Evolutionary conservation across 768 basidiomycete genomes (phyloP).

Genomic region (Hygrocybe punicea): DNA sequence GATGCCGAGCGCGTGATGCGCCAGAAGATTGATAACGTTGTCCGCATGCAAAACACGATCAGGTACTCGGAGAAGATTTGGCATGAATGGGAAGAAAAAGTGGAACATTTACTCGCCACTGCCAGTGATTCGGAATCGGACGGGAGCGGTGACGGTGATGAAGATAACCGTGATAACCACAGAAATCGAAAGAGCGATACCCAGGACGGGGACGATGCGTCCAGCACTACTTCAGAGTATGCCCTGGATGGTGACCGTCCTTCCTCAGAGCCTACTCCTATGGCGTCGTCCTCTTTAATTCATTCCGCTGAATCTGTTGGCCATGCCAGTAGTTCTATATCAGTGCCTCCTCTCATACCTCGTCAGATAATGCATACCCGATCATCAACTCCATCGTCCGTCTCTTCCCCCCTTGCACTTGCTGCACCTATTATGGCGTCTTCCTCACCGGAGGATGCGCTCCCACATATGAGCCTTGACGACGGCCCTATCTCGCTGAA

Average conservation of each 20-base stretch:
- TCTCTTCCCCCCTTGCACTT: conserved; percentile 82
- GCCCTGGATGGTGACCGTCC: conserved; percentile 45
- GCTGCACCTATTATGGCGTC: conserved; percentile 81
- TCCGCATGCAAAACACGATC: conserved; percentile 95
- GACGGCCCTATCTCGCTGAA: conserved; percentile 41
- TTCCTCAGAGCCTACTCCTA: conserved; percentile 64
- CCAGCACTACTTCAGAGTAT: conserved; percentile 65
- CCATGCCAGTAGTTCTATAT: conserved; percentile 15
- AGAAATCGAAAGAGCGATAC: conserved; percentile 23
- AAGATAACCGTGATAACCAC: conserved; percentile 37
- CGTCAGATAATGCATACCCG: conserved; percentile 63
- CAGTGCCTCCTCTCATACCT: conserved; percentile 30
- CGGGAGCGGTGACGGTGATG: conserved; percentile 41
- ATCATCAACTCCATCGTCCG: conserved; percentile 84
- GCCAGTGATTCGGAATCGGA: conserved; percentile 38
- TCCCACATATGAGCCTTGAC: conserved; percentile 66
- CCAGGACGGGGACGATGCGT: conserved; percentile 44
- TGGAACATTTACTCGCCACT: conserved; percentile 61
- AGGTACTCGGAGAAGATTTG: conserved; percentile 95
- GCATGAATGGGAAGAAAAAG: conserved; percentile 93
- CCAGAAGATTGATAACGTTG: conserved; percentile 91
- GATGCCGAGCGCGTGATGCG: conserved; percentile 88
- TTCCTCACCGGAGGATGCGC: conserved; percentile 53
- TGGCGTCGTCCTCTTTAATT: conserved; percentile 55
- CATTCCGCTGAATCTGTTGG: conserved; percentile 26